A percentile compares a stretch with the other conserved stretches of the same genome.
Evolutionary conservation across 1,284 basidiomycete genomes (phyloP).

Genomic region (Marasmius fiardii): DNA sequence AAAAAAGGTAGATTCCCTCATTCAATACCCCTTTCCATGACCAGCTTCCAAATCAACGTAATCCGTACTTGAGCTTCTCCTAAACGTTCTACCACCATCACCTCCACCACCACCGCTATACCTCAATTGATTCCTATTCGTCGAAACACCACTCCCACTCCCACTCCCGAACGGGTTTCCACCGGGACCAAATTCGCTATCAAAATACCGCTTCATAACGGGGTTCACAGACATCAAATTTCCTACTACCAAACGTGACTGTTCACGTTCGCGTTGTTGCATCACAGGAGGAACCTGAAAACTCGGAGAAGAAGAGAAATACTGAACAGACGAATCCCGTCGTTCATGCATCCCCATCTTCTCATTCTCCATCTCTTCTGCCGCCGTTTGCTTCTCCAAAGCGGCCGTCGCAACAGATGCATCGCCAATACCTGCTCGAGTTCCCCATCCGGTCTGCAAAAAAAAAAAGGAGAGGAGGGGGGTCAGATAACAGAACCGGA

Average conservation of each 20-base stretch:
- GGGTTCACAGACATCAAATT: background rate
- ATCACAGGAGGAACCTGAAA: background rate
- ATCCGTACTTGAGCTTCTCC: background rate
- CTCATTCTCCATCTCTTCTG: background rate
- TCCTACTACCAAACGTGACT: background rate
- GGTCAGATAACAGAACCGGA: constrained; percentile 2
- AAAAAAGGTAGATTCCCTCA: no score
- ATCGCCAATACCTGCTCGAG: constrained; percentile 86
- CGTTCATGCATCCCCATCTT: background rate
- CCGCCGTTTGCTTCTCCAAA: constrained; percentile 30
- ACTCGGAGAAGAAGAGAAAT: no score
- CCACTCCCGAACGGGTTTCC: background rate
- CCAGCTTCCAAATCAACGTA: background rate
- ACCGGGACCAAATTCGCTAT: background rate
- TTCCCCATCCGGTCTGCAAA: constrained; percentile 82
- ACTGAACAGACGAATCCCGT: background rate
- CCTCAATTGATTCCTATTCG: background rate
- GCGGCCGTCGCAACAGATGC: constrained; percentile 69
- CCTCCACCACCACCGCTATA: background rate
- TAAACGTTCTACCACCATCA: background rate
- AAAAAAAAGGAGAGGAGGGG: background rate
- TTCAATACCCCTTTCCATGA: no score
- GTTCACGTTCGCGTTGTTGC: background rate
- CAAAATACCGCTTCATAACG: background rate
- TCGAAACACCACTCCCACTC: no score